Conservation (phyloP, 108 stramenopile species). For the Fragilariopsis cylindrus region DNA sequence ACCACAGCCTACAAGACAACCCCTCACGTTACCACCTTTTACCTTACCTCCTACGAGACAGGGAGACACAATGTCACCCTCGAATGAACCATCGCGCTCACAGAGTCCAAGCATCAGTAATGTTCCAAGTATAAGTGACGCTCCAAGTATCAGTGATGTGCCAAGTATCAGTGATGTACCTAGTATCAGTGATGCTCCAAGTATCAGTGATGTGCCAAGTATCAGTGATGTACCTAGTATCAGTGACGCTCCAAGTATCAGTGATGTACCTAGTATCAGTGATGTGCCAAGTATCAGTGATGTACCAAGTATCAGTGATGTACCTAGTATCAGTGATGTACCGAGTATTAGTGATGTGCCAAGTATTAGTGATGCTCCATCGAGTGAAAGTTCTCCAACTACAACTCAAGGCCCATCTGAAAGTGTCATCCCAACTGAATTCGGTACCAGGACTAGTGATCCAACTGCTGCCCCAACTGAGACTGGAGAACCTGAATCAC, state of each 20-base stretch:
- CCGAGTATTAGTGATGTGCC: neutral
- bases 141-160: neutral
- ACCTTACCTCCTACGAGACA: slow-evolving; percentile 6
- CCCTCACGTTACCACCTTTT: slow-evolving; percentile 4
- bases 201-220: slow-evolving; percentile 6
- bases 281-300: neutral
- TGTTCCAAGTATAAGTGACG: neutral
- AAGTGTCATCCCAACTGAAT: neutral
- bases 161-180: neutral
- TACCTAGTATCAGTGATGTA: neutral
- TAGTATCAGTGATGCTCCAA: slow-evolving; percentile 4
- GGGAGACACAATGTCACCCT: neutral
- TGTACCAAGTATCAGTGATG: slow-evolving; percentile 4
- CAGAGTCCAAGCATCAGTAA: neutral
- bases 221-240: neutral
- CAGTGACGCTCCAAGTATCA: neutral
- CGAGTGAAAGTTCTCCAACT: neutral
- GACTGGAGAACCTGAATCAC: neutral
- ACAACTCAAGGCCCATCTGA: neutral
- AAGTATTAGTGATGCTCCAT: slow-evolving; percentile 1
- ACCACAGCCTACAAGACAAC: neutral
- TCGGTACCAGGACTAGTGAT: neutral
- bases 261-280: slow-evolving; percentile 10
- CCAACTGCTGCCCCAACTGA: slow-evolving; percentile 4
- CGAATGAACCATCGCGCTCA: slow-evolving; percentile 11